phyloP scores from a whole-genome alignment of 2,329 filamentous ascomycete species.

The Colletotrichum agaves region DNA sequence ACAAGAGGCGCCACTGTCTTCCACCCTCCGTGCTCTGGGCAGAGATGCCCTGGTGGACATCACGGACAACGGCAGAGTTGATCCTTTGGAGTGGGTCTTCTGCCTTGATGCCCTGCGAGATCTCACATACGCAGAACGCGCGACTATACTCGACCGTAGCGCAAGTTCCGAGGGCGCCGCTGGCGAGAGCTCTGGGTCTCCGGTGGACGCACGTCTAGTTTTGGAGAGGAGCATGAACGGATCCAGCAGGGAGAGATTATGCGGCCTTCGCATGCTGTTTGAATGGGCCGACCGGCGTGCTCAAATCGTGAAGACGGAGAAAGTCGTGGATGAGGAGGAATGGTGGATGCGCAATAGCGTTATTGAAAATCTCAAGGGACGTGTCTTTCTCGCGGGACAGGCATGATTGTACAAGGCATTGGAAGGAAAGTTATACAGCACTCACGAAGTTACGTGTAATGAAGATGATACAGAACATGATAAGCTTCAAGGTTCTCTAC shows the following conservation, averaged over 20 bases:
- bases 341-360: slow-evolving; percentile 69
- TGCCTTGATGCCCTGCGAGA: slow-evolving; percentile 63
- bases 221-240: slow-evolving; percentile 64
- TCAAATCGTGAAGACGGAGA: slow-evolving; percentile 43
- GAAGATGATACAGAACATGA: too few relatives aligned
- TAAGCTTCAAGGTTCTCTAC: too few relatives aligned
- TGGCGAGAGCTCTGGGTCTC: slow-evolving; percentile 51
- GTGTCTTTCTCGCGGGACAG: slow-evolving; percentile 60
- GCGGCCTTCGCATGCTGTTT: slow-evolving; percentile 64
- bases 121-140: slow-evolving; percentile 74
- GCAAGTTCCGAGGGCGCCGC: slow-evolving; percentile 59
- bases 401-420: slow-evolving; percentile 40
- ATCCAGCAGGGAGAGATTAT: slow-evolving; percentile 53
- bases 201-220: slow-evolving; percentile 77
- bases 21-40: slow-evolving; percentile 79
- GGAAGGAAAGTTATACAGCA: too few relatives aligned
- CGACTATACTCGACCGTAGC: slow-evolving; percentile 66
- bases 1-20: slow-evolving; percentile 75
- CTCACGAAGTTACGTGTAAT: too few relatives aligned
- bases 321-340: slow-evolving; percentile 45
- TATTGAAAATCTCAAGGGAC: slow-evolving; percentile 65
- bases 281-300: slow-evolving; percentile 64
- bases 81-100: slow-evolving; percentile 81
- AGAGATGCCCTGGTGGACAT: slow-evolving; percentile 41
- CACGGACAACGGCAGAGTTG: slow-evolving; percentile 46